These are phyloP conservation scores for Cyberlindnera maritima DNA, from an alignment of 805 yeast species.

Conservation along the genomic window DNA sequence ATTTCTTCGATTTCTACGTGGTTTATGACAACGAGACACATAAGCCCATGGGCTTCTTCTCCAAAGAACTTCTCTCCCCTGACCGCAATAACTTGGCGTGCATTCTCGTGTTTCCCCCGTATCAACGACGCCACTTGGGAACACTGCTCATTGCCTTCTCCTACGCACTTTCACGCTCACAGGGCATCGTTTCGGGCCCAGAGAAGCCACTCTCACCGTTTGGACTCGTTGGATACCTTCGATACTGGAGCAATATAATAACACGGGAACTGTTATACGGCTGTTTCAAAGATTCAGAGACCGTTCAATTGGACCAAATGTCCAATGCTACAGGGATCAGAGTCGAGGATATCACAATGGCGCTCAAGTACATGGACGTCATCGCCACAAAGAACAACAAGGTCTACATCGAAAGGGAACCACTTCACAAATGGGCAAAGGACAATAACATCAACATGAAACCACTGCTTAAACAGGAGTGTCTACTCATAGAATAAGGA, in stretches of 20 bases:
- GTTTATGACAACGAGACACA: conserved; percentile 50
- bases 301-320: conserved; percentile 45
- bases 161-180: conserved; percentile 67
- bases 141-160: conserved; percentile 79
- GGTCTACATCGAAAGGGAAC: conserved; percentile 15
- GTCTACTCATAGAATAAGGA: conserved; percentile 10
- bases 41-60: conserved; percentile 86
- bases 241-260: conserved; percentile 68
- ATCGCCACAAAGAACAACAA: conserved; percentile 30
- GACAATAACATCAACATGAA: conserved; percentile 15
- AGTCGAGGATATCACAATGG: conserved; percentile 54
- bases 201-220: conserved; percentile 85
- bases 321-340: conserved; percentile 63
- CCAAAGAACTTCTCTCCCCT: conserved; percentile 76
- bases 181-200: conserved; percentile 76
- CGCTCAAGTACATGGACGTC: conserved; percentile 56
- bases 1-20: conserved; percentile 76
- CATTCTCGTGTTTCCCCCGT: conserved; percentile 88
- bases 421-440: conserved; percentile 17
- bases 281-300: conserved; percentile 27
- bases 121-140: conserved; percentile 76
- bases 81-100: conserved; percentile 88
- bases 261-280: conserved; percentile 45
- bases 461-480: conserved; percentile 15
- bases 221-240: conserved; percentile 70